phyloP scores from a whole-genome alignment of 352 stramenopile genomes.

The Pythium dissimile region DNA sequence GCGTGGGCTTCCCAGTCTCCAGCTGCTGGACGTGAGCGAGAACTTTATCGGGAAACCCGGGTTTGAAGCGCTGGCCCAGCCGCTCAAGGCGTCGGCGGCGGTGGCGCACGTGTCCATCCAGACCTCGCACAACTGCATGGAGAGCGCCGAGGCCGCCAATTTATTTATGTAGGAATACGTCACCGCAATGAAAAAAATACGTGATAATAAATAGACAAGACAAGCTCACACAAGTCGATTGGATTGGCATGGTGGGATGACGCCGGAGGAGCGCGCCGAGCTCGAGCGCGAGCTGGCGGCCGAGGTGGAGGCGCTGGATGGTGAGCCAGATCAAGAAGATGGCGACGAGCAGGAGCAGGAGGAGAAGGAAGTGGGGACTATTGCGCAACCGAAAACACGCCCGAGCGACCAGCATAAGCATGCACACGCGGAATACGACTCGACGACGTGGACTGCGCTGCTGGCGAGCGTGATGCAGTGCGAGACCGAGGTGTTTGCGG shows the following conservation, averaged over 20 bases:
- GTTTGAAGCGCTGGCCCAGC: conserved; percentile 43
- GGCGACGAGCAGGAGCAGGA: conserved; percentile 2
- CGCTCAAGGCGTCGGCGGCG: conserved; percentile 18
- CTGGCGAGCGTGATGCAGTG: conserved; percentile 33
- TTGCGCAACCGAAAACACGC: too few species aligned
- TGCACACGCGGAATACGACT: neutral
- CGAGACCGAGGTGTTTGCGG: conserved; percentile 41
- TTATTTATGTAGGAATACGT: conserved; percentile 27
- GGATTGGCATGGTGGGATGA: neutral
- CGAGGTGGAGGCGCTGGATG: conserved; percentile 3
- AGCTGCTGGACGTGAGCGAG: conserved; percentile 39
- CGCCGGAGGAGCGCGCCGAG: conserved; percentile 35
- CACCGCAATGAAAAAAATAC: neutral
- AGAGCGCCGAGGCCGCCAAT: conserved; percentile 9
- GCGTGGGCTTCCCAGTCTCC: conserved; percentile 24
- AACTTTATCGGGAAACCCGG: conserved; percentile 71
- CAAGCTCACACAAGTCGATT: neutral
- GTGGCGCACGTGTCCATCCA: neutral
- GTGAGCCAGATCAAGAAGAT: conserved; percentile 21
- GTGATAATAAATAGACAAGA: conserved; percentile 14
- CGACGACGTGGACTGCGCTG: conserved; percentile 28
- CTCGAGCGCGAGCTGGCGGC: conserved; percentile 39
- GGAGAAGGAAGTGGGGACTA: neutral
- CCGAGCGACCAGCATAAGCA: neutral
- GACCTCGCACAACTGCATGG: conserved; percentile 17